Conservation (phyloP, 2,329 filamentous ascomycete species). For the Colletotrichum musae region DNA sequence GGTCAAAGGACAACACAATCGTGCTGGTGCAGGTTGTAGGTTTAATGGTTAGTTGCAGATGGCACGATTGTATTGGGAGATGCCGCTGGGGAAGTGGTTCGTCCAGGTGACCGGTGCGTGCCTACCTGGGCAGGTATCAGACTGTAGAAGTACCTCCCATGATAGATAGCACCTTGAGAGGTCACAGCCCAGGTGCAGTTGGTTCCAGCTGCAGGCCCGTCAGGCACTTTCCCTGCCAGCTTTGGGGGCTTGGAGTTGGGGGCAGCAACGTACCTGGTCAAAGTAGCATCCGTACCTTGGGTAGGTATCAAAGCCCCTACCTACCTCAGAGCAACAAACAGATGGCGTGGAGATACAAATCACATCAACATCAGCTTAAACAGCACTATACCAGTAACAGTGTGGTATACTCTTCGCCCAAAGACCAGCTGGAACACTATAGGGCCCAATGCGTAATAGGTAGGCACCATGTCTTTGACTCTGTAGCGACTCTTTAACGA, state of each 20-base stretch:
- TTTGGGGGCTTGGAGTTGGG: background rate
- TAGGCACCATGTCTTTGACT: too few species aligned
- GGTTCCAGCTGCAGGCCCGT: conserved; percentile 12
- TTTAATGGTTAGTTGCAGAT: background rate
- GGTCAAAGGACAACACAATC: conserved; percentile 1
- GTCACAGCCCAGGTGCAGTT: conserved; percentile 2
- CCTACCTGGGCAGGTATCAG: too few species aligned
- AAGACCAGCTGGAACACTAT: too few species aligned
- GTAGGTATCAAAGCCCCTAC: background rate
- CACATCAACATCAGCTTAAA: too few species aligned
- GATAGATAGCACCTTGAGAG: too few species aligned
- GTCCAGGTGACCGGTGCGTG: background rate
- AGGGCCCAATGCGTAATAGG: too few species aligned
- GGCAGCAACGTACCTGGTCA: background rate
- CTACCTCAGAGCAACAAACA: background rate
- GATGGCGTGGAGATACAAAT: too few species aligned
- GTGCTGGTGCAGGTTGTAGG: conserved; percentile 8
- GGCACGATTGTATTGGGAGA: too few species aligned
- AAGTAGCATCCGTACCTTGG: background rate
- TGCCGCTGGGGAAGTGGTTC: background rate
- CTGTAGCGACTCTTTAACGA: too few species aligned
- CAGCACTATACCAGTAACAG: too few species aligned
- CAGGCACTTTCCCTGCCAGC: conserved; percentile 34
- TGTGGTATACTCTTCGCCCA: too few species aligned
- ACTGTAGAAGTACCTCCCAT: too few species aligned